phyloP scores from a whole-genome alignment of 129 eudicot genomes.

The Flaveria trinervia region DNA sequence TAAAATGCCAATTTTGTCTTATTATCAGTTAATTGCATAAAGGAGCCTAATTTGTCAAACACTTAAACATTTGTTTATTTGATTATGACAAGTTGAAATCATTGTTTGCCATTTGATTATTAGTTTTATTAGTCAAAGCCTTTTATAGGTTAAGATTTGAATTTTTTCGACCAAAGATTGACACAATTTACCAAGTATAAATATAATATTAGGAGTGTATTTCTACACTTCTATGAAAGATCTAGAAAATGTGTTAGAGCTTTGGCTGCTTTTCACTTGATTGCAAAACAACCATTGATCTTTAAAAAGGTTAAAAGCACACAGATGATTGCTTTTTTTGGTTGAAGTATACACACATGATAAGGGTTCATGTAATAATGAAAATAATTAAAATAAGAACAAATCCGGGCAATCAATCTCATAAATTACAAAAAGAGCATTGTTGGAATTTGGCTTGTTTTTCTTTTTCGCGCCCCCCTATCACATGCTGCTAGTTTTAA shows the following conservation, averaged over 20 bases:
- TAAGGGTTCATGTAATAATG: too few relatives aligned
- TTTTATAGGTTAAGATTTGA: neutral
- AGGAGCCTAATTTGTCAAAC: neutral
- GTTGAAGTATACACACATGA: neutral
- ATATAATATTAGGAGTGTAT: neutral
- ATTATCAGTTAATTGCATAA: neutral
- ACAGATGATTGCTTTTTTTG: neutral
- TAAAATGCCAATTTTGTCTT: neutral
- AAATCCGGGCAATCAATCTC: too few relatives aligned
- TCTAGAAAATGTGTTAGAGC: neutral
- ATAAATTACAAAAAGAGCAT: too few relatives aligned
- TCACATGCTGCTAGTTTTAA: too few relatives aligned
- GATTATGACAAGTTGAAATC: neutral
- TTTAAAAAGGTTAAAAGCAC: constrained; percentile 2
- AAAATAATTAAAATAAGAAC: too few relatives aligned
- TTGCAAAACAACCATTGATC: neutral
- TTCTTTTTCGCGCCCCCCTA: too few relatives aligned
- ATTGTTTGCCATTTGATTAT: neutral
- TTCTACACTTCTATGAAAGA: neutral
- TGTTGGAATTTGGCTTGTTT: too few relatives aligned
- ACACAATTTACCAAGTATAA: neutral
- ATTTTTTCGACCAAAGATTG: neutral
- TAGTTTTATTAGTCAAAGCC: constrained; percentile 16
- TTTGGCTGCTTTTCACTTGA: neutral
- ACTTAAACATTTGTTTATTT: neutral